Conservation (phyloP, 805 yeast species). For the Peterozyma xylosa region DNA sequence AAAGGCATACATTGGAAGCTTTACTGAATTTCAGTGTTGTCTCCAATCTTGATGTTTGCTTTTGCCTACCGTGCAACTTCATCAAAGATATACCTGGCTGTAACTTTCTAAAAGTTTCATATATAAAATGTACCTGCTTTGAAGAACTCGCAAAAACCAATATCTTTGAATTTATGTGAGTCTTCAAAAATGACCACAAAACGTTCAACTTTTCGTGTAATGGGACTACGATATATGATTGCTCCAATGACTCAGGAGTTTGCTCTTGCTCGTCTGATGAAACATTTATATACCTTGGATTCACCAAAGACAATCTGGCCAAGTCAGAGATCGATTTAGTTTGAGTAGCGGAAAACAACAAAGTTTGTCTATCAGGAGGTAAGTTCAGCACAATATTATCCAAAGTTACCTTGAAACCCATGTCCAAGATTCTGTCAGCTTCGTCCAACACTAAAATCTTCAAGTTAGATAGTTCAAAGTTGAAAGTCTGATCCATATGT, state of each 20-base stretch:
- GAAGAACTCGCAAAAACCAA: conserved; percentile 82
- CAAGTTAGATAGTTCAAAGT: conserved; percentile 65
- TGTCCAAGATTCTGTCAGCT: conserved; percentile 87
- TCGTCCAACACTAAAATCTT: conserved; percentile 82
- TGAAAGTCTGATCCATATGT: conserved; percentile 85
- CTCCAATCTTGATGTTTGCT: conserved; percentile 83
- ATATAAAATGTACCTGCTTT: conserved; percentile 85
- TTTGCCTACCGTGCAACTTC: conserved; percentile 85
- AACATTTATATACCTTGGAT: conserved; percentile 54
- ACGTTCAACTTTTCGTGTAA: conserved; percentile 79
- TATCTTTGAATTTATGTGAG: conserved; percentile 74
- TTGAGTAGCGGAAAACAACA: conserved; percentile 85
- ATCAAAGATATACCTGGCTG: conserved; percentile 88
- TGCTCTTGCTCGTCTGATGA: conserved; percentile 14
- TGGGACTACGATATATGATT: conserved; percentile 66
- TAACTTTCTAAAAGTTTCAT: conserved; percentile 76
- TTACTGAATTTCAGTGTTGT: conserved; percentile 71
- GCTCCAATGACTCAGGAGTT: conserved; percentile 83
- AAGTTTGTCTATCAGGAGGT: conserved; percentile 76
- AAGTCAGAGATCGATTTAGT: conserved; percentile 75
- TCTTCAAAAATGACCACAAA: conserved; percentile 77
- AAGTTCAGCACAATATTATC: conserved; percentile 74
- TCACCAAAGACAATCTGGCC: conserved; percentile 67
- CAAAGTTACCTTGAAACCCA: conserved; percentile 83
- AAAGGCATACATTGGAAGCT: conserved; percentile 72